Percentiles rank a stretch among this genome's conserved stretches.
phyloP scores from a whole-genome alignment of 1,139 yeast species.

The Zhuliangozyma blackwelliae region DNA sequence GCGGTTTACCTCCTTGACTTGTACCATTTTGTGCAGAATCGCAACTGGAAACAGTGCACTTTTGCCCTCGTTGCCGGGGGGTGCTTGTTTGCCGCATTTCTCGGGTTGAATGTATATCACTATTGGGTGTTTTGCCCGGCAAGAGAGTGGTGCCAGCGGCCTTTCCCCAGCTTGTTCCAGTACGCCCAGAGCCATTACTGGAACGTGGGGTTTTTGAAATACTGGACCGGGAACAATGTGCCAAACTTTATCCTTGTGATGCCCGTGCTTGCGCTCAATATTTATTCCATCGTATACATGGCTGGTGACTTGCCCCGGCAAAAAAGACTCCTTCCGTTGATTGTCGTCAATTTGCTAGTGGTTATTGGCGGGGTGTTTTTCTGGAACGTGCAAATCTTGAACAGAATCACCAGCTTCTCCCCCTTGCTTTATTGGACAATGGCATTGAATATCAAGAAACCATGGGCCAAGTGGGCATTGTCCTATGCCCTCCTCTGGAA shows the following conservation, averaged over 20 bases:
- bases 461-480: constrained; percentile 19
- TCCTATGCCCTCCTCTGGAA: constrained; percentile 52
- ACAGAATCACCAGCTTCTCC: constrained; percentile 70
- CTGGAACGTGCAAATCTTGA: constrained; percentile 85
- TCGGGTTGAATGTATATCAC: constrained; percentile 48
- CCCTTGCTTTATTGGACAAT: constrained; percentile 76
- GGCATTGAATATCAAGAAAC: constrained; percentile 1
- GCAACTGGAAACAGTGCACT: constrained; percentile 10
- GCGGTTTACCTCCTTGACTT: constrained; percentile 59
- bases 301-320: constrained; percentile 31
- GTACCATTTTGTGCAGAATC: constrained; percentile 18
- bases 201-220: constrained; percentile 74
- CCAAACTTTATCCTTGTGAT: constrained; percentile 80
- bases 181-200: constrained; percentile 81
- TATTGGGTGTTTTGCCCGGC: constrained; percentile 61
- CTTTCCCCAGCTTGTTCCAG: constrained; percentile 60
- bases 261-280: constrained; percentile 53
- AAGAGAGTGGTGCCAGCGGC: constrained; percentile 71
- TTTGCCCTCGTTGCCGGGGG: constrained; percentile 51
- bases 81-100: constrained; percentile 43
- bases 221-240: constrained; percentile 77
- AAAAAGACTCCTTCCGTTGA: constrained; percentile 24
- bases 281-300: constrained; percentile 29
- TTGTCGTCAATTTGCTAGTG: constrained; percentile 38
- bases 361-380: constrained; percentile 51